Evolutionary conservation across 176 grass and related monocot genomes (phyloP).

Genomic region (Saccharum spontaneum): DNA sequence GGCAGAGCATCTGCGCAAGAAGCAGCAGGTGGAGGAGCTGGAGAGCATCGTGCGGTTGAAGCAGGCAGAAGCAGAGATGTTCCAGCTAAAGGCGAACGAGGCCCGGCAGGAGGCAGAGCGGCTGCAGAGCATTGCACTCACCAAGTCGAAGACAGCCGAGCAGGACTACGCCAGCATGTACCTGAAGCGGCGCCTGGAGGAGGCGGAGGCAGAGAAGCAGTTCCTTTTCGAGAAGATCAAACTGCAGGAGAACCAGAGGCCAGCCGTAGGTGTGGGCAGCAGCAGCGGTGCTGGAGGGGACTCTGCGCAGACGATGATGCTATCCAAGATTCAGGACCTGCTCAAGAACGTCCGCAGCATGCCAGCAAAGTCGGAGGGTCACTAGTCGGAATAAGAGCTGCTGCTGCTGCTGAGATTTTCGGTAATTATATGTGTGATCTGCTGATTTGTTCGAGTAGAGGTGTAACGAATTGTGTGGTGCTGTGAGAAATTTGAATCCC

Average conservation of each 20-base stretch:
- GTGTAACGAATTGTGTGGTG: not conserved
- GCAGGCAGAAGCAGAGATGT: slow-evolving; percentile 91
- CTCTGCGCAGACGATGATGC: slow-evolving; percentile 65
- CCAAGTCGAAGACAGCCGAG: slow-evolving; percentile 92
- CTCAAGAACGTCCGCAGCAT: slow-evolving; percentile 80
- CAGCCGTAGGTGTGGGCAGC: not conserved
- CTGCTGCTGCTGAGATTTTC: not conserved
- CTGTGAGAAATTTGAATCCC: not conserved
- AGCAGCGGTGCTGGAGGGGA: slow-evolving; percentile 24
- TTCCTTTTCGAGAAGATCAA: slow-evolving; percentile 93
- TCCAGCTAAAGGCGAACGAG: slow-evolving; percentile 95
- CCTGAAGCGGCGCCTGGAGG: slow-evolving; percentile 90
- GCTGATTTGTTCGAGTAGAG: slow-evolving; percentile 22
- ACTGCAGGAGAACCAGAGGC: slow-evolving; percentile 73
- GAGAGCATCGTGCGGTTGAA: slow-evolving; percentile 94
- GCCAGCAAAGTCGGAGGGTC: slow-evolving; percentile 49
- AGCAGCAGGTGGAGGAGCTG: slow-evolving; percentile 87
- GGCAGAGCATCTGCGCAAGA: slow-evolving; percentile 62
- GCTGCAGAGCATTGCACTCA: slow-evolving; percentile 80
- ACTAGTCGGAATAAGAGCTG: slow-evolving; percentile 42
- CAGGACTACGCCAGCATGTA: slow-evolving; percentile 98
- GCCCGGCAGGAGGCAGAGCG: slow-evolving; percentile 84
- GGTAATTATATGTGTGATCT: not conserved
- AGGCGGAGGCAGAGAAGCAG: slow-evolving; percentile 97
- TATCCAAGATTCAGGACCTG: slow-evolving; percentile 91